Percentiles rank a stretch among this genome's conserved stretches.
Conservation (phyloP, 2,329 filamentous ascomycete species). For the Elsinoe batatas region DNA sequence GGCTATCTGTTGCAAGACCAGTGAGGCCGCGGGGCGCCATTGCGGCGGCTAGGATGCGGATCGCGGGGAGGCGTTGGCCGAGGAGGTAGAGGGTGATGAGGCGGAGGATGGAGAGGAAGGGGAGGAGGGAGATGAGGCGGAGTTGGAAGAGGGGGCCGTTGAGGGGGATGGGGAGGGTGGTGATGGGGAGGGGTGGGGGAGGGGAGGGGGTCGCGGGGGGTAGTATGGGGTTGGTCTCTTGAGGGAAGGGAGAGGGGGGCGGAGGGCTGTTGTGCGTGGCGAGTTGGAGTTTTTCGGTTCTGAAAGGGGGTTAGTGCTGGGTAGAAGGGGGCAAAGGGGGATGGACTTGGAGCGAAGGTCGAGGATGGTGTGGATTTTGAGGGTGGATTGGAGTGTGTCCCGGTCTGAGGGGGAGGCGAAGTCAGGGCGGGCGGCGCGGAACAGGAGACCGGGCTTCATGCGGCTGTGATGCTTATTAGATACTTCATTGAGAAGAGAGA, state of each 20-base stretch:
- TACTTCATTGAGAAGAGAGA: background rate
- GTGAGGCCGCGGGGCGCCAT: slow-evolving; percentile 63
- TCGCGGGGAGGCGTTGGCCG: slow-evolving; percentile 59
- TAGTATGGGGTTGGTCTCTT: slow-evolving; percentile 46
- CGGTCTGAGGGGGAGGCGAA: slow-evolving; percentile 59
- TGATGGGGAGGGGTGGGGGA: background rate
- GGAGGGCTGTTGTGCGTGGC: slow-evolving; percentile 41
- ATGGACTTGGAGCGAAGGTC: slow-evolving; percentile 66
- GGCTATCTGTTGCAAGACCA: slow-evolving; percentile 58
- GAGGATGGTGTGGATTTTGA: slow-evolving; percentile 61
- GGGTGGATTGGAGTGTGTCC: slow-evolving; percentile 46
- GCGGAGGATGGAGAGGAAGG: slow-evolving; percentile 56
- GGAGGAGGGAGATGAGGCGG: slow-evolving; percentile 56
- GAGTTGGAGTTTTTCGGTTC: slow-evolving; percentile 64
- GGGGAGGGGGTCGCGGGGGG: slow-evolving; percentile 48
- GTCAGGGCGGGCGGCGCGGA: slow-evolving; percentile 59
- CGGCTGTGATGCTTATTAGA: slow-evolving; percentile 22
- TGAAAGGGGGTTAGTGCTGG: slow-evolving; percentile 24
- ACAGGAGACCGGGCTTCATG: slow-evolving; percentile 33
- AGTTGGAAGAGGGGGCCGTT: slow-evolving; percentile 63
- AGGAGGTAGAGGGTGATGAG: slow-evolving; percentile 53
- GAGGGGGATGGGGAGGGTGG: slow-evolving; percentile 59
- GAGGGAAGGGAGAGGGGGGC: slow-evolving; percentile 39
- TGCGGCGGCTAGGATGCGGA: slow-evolving; percentile 58
- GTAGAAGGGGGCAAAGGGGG: slow-evolving; percentile 16